Conservation (phyloP, 2,329 filamentous ascomycete species). For the Xylogone sp. region DNA sequence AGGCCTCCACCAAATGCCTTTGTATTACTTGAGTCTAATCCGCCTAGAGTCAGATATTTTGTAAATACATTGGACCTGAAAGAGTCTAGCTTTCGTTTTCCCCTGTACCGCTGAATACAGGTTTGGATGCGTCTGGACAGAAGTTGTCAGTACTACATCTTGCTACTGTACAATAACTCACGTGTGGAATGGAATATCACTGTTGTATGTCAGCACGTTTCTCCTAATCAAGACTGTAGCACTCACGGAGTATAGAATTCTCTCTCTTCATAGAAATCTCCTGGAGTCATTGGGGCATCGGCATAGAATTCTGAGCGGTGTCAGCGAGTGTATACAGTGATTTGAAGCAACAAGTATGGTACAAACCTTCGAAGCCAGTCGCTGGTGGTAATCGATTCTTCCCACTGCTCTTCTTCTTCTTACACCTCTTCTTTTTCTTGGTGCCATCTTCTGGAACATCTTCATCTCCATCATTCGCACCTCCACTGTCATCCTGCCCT, state of each 20-base stretch:
- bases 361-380: conserved; percentile 67
- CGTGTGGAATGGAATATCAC: conserved; percentile 52
- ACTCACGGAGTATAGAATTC: conserved; percentile 65
- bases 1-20: conserved; percentile 62
- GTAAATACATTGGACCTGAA: conserved; percentile 64
- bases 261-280: conserved; percentile 58
- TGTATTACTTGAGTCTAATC: conserved; percentile 57
- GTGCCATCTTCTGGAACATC: neutral
- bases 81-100: conserved; percentile 68
- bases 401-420: conserved; percentile 35
- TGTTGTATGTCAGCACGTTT: conserved; percentile 27
- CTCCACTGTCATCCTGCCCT: neutral
- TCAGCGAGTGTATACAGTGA: conserved; percentile 8
- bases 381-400: conserved; percentile 24
- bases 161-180: conserved; percentile 31
- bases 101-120: conserved; percentile 78
- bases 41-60: conserved; percentile 80
- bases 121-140: conserved; percentile 66
- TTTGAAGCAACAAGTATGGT: conserved; percentile 9
- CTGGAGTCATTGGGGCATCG: conserved; percentile 73
- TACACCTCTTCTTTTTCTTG: conserved; percentile 36
- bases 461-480: neutral
- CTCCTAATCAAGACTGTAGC: neutral
- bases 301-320: conserved; percentile 61
- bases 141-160: neutral